These are phyloP conservation scores for Nymphaea colorata DNA, from an alignment of 164 flowering plant species.

Conservation along the genomic window DNA sequence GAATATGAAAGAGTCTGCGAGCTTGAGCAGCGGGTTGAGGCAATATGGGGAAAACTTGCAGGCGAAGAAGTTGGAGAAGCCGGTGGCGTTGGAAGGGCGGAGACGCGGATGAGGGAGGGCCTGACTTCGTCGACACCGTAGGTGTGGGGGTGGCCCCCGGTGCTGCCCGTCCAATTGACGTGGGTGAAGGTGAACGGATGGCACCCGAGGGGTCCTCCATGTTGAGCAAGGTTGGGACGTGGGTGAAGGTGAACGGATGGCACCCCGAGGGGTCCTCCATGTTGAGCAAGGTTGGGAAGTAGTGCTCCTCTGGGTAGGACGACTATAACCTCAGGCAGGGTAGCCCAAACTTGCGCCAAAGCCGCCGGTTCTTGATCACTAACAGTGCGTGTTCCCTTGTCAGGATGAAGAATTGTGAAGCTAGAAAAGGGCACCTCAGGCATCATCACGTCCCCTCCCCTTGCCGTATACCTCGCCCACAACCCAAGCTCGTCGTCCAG, in stretches of 20 bases:
- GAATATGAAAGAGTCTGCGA: constrained; percentile 57
- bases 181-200: constrained; percentile 52
- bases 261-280: constrained; percentile 71
- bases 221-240: constrained; percentile 71
- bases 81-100: constrained; percentile 45
- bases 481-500: constrained; percentile 24
- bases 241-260: constrained; percentile 52
- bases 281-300: constrained; percentile 72
- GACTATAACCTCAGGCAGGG: constrained; percentile 53
- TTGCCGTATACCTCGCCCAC: constrained; percentile 34
- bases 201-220: constrained; percentile 72
- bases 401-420: constrained; percentile 68
- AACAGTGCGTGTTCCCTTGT: constrained; percentile 45
- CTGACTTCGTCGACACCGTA: constrained; percentile 49
- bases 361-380: constrained; percentile 43
- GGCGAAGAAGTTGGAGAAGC: constrained; percentile 57
- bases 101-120: constrained; percentile 38
- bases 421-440: constrained; percentile 63
- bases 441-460: constrained; percentile 61
- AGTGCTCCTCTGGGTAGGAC: constrained; percentile 94
- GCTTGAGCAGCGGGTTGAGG: constrained; percentile 45
- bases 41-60: constrained; percentile 77
- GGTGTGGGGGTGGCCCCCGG: constrained; percentile 69
- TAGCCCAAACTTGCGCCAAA: constrained; percentile 71
- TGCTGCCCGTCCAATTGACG: constrained; percentile 84